phyloP scores from a whole-genome alignment of 345 rosid genomes.

The Corchorus olitorius region DNA sequence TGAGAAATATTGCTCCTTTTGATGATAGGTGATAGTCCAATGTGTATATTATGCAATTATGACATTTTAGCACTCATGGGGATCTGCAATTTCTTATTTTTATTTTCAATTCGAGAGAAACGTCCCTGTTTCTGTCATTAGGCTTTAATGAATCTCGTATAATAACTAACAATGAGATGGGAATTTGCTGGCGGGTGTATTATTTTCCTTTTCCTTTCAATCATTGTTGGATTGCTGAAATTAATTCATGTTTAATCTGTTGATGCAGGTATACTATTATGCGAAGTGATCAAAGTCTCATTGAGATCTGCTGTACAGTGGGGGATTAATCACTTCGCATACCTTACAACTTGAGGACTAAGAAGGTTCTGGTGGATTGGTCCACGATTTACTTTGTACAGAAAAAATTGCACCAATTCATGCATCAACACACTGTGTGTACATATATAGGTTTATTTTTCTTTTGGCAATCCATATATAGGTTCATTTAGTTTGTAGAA shows the following conservation, averaged over 20 bases:
- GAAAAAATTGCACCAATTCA: not conserved
- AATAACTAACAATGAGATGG: not conserved
- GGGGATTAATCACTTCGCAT: not conserved
- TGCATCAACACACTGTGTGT: not conserved
- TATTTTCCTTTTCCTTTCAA: not conserved
- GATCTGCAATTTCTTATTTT: not conserved
- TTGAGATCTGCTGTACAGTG: not conserved
- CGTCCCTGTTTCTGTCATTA: not conserved
- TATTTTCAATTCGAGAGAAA: not conserved
- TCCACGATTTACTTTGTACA: not conserved
- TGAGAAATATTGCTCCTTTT: not conserved
- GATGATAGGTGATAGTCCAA: not conserved
- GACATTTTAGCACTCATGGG: not conserved
- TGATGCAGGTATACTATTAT: conserved; percentile 17
- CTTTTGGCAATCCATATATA: not conserved
- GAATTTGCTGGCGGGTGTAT: not conserved
- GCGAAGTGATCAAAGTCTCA: conserved; percentile 11
- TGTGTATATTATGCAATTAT: not conserved
- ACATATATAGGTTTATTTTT: not conserved
- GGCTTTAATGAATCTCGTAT: not conserved
- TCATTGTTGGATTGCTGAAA: not conserved
- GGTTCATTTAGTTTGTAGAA: not conserved
- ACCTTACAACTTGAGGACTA: not conserved
- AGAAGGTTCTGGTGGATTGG: conserved; percentile 2
- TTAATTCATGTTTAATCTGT: not conserved